Conservation (phyloP, 2,329 filamentous ascomycete species). For the Curvularia sp. region DNA sequence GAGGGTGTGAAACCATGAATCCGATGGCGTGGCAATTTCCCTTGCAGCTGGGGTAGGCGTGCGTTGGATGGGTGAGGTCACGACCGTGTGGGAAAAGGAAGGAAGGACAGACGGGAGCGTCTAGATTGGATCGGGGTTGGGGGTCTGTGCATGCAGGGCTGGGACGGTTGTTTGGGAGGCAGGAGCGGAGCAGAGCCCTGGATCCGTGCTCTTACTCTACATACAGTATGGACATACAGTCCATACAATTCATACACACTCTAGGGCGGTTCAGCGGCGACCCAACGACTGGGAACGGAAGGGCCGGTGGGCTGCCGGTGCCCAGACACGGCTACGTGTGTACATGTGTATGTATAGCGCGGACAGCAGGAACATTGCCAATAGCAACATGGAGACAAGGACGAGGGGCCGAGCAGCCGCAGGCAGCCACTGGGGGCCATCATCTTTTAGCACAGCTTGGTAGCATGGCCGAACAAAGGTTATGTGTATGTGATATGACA, state of each 20-base stretch:
- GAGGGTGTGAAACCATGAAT: constrained; percentile 8
- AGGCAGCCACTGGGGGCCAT: background rate
- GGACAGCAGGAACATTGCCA: too few relatives aligned
- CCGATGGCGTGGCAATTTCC: background rate
- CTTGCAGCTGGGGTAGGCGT: background rate
- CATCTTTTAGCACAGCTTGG: background rate
- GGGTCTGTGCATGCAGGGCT: background rate
- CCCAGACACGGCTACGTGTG: background rate
- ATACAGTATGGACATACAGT: too few relatives aligned
- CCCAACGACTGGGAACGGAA: background rate
- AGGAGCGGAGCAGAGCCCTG: background rate
- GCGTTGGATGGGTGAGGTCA: background rate
- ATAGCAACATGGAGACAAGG: background rate
- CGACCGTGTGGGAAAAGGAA: background rate
- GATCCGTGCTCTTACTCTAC: background rate
- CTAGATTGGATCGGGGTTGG: background rate
- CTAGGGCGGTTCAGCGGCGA: constrained; percentile 3
- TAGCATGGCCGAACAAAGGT: background rate
- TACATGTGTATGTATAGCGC: background rate
- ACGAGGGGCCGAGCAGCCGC: too few relatives aligned
- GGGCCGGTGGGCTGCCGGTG: too few relatives aligned
- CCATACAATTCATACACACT: too few relatives aligned
- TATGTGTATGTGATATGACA: constrained; percentile 18
- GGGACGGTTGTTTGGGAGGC: background rate
- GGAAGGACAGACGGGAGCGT: background rate